Conservation (phyloP, 2,329 filamentous ascomycete genomes). For the Septoria petroselini region DNA sequence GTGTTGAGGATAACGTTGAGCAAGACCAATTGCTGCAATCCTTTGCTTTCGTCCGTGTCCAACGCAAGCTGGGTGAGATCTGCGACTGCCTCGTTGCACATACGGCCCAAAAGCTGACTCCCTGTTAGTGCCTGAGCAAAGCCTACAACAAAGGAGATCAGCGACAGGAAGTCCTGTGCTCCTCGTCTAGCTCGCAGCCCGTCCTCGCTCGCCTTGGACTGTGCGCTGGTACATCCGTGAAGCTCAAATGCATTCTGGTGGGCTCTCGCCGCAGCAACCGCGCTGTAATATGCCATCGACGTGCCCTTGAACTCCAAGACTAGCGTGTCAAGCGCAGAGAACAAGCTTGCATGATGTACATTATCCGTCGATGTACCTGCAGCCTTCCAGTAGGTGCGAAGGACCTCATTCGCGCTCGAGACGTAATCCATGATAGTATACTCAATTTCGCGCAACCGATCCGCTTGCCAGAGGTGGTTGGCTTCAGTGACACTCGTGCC, state of each 20-base stretch:
- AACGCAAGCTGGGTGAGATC: slow-evolving; percentile 54
- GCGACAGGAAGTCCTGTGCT: slow-evolving; percentile 45
- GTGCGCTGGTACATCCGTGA: slow-evolving; percentile 41
- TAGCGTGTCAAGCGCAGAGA: slow-evolving; percentile 10
- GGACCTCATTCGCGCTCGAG: slow-evolving; percentile 48
- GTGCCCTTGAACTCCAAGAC: slow-evolving; percentile 12
- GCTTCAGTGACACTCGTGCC: slow-evolving; percentile 56
- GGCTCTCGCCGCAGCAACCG: slow-evolving; percentile 41
- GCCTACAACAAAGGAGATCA: slow-evolving; percentile 49
- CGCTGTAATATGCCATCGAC: slow-evolving; percentile 42
- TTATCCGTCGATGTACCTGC: neutral
- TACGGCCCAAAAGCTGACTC: slow-evolving; percentile 48
- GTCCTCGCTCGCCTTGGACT: slow-evolving; percentile 39
- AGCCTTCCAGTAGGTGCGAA: slow-evolving; percentile 43
- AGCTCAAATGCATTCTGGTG: slow-evolving; percentile 43
- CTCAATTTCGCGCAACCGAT: slow-evolving; percentile 43
- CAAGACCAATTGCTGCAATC: slow-evolving; percentile 49
- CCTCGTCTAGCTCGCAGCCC: slow-evolving; percentile 34
- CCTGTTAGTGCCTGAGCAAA: slow-evolving; percentile 50
- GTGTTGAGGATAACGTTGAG: slow-evolving; percentile 54
- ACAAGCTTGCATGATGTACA: neutral
- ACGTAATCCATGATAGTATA: slow-evolving; percentile 54
- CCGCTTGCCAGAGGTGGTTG: slow-evolving; percentile 52
- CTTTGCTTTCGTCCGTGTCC: slow-evolving; percentile 31
- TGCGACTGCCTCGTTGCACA: slow-evolving; percentile 60